Percentiles rank a stretch among this genome's conserved stretches.
Evolutionary conservation across 805 yeast species (phyloP).

Genomic region (Candida berthetii): DNA sequence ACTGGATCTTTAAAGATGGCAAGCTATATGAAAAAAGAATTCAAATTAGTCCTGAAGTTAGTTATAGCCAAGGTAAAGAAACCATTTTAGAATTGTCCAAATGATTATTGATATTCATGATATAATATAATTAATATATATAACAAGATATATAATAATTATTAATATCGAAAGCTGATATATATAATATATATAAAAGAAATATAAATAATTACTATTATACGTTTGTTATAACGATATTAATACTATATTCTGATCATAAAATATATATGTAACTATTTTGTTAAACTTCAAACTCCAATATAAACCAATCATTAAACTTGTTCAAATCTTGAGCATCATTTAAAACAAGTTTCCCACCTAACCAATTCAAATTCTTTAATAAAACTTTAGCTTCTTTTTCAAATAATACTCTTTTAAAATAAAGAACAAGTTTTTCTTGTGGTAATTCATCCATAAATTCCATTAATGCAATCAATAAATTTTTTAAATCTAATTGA

Average conservation of each 20-base stretch:
- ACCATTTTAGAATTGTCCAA: constrained; percentile 34
- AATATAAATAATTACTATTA: not conserved
- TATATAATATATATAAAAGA: no score
- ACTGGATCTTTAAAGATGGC: constrained; percentile 85
- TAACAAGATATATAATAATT: no score
- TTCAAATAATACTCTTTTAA: constrained; percentile 17
- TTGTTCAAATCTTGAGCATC: constrained; percentile 14
- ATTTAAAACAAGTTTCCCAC: constrained; percentile 15
- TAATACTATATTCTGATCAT: no score
- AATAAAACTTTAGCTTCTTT: constrained; percentile 16
- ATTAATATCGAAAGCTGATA: no score
- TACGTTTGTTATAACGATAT: no score
- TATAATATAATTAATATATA: no score
- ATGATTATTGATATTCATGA: no score
- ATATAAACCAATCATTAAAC: constrained; percentile 20
- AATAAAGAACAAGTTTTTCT: constrained; percentile 11
- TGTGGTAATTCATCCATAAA: constrained; percentile 2
- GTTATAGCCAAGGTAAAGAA: constrained; percentile 52
- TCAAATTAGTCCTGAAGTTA: constrained; percentile 44
- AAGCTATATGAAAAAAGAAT: constrained; percentile 38
- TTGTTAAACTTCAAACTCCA: constrained; percentile 23
- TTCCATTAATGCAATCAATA: constrained; percentile 18
- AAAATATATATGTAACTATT: not conserved
- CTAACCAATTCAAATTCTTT: constrained; percentile 20
- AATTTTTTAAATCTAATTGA: constrained; percentile 16